Conservation (phyloP, 495 filamentous ascomycete species). For the Chlorociboria aeruginascens region DNA sequence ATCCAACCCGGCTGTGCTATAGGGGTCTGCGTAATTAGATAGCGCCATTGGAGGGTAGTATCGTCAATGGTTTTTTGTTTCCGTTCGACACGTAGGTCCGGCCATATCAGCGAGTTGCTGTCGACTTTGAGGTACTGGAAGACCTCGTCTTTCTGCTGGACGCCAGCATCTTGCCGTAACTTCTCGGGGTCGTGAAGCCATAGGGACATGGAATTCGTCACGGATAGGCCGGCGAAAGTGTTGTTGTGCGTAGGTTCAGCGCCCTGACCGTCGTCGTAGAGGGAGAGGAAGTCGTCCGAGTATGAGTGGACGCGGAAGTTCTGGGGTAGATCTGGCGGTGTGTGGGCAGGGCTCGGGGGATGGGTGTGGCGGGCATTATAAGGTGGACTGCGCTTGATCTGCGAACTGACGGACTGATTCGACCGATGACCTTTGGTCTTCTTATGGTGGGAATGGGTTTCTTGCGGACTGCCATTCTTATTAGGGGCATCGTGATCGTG, state of each 20-base stretch:
- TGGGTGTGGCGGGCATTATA: conserved; percentile 27
- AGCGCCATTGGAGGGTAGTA: conserved; percentile 50
- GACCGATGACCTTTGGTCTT: conserved; percentile 68
- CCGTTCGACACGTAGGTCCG: conserved; percentile 27
- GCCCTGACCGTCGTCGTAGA: conserved; percentile 51
- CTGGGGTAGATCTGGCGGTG: conserved; percentile 41
- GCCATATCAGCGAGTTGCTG: conserved; percentile 27
- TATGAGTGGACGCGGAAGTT: conserved; percentile 49
- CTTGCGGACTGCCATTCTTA: conserved; percentile 21
- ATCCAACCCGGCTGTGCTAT: conserved; percentile 58
- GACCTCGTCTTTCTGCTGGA: conserved; percentile 32
- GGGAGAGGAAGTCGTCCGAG: conserved; percentile 56
- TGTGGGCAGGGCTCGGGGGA: conserved; percentile 42
- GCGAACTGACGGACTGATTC: conserved; percentile 55
- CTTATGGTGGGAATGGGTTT: conserved; percentile 35
- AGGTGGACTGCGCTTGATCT: conserved; percentile 42
- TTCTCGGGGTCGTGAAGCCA: conserved; percentile 60
- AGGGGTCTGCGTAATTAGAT: conserved; percentile 45
- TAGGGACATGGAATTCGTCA: conserved; percentile 51
- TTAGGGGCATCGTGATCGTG: conserved; percentile 24
- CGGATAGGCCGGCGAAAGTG: conserved; percentile 52
- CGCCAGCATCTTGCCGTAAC: conserved; percentile 32
- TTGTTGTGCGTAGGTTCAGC: conserved; percentile 38
- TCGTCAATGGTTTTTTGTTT: conserved; percentile 35
- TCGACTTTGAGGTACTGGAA: conserved; percentile 26